Evolutionary conservation across 2,329 filamentous ascomycete genomes (phyloP), one percentile per base, ranked within the genome.

Genomic region (Shiraia bambusicola): DNA sequence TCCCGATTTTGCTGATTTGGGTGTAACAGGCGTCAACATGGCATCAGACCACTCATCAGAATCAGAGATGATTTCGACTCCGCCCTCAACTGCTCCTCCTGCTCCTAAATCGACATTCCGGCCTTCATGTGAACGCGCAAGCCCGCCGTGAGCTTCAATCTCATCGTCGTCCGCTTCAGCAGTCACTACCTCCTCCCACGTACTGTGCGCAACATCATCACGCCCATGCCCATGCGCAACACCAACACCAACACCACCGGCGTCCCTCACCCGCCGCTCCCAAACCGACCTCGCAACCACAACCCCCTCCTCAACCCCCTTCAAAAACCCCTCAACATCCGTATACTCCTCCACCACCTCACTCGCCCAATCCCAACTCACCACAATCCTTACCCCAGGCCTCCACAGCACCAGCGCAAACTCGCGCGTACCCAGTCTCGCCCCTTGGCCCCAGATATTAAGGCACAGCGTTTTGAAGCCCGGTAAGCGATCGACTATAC

Each of bases 391-490:
- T 6, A 42, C 32, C 10, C 31, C 43, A 8, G 40, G 34, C 27
- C 33, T 46, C 16, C 37, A 36, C 15, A 56, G 32, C 27, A 56
- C 34, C 6, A 45, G 36, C 12, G 30, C 37, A 41, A 55, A 52
- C 5, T 51, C 37, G 6, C 46, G 40, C 13, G 44, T 34, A 3
- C 44, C 42, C 10, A 41, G 26, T 14, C 17, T 36, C 28, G 45
- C 29, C 16, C 34, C 37, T 11, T 46, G 28, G 28, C 54, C 42
- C 45, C 54, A 61, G 4, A 61, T 37, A 14, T 52, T 45, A 28
- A 63, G 26, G 28, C 40, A 47, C 19, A 61, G 27, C 25, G 37
- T 47, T 25, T 40, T 34, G 26, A 63, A 54, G 2, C 37, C 35
- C 1, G 52, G 46, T 3, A 60, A 25, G 2, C 48, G 19, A 3